phyloP scores from a whole-genome alignment of 306 rosid genomes.

The Phaseolus lunatus region DNA sequence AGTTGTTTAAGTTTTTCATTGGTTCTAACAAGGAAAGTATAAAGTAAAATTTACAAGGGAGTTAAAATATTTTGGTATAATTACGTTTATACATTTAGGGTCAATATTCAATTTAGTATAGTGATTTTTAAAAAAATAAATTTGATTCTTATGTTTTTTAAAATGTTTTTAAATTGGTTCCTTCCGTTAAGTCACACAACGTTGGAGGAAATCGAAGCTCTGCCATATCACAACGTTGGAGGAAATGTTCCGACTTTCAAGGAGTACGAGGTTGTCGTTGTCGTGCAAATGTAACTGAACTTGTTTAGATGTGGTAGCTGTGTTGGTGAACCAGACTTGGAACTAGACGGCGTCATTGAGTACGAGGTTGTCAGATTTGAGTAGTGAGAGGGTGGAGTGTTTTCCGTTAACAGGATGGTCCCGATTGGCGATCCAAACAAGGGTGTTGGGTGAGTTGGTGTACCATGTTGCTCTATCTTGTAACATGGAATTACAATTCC shows the following conservation, averaged over 20 bases:
- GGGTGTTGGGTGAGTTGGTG: background rate
- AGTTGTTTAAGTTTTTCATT: too few species aligned
- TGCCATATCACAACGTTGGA: background rate
- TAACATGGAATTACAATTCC: conserved; percentile 87
- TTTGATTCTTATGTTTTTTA: too few species aligned
- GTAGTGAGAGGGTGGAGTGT: conserved; percentile 30
- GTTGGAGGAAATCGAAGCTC: conserved; percentile 42
- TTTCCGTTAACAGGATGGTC: conserved; percentile 29
- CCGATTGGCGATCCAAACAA: conserved; percentile 42
- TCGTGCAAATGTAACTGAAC: background rate
- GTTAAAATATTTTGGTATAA: too few species aligned
- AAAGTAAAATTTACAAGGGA: too few species aligned
- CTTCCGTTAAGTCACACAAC: too few species aligned
- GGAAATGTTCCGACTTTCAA: conserved; percentile 41
- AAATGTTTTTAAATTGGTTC: too few species aligned
- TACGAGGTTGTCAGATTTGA: conserved; percentile 24
- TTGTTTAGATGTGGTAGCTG: background rate
- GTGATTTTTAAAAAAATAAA: too few species aligned
- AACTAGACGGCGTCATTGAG: background rate
- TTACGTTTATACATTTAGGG: too few species aligned
- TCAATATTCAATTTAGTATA: too few species aligned
- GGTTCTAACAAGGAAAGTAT: too few species aligned
- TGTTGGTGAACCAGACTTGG: conserved; percentile 17
- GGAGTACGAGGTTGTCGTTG: conserved; percentile 27
- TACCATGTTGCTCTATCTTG: conserved; percentile 56